Percentiles rank a stretch among this genome's conserved stretches.
These are phyloP conservation scores for Thinopyrum elongatum DNA, from an alignment of 176 grass and related monocot species.

Conservation along the genomic window DNA sequence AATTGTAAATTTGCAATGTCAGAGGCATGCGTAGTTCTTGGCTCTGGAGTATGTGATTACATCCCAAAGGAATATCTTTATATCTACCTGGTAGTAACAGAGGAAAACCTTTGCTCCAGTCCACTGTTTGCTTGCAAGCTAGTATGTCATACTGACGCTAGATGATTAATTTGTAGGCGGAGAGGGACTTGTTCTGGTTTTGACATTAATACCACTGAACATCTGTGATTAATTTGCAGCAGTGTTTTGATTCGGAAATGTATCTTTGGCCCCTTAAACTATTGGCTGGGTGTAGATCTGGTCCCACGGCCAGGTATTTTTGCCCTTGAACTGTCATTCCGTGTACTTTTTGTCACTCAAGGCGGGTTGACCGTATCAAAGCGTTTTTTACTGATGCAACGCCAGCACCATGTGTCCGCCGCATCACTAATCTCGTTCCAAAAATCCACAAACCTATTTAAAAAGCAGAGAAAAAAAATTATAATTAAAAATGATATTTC, in stretches of 20 bases:
- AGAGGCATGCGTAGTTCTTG: background rate
- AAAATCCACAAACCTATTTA: background rate
- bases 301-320: background rate
- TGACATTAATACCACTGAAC: background rate
- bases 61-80: background rate
- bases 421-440: background rate
- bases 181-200: background rate
- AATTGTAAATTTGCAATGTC: background rate
- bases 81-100: background rate
- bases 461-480: background rate
- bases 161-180: background rate
- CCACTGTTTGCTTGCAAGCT: background rate
- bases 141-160: background rate
- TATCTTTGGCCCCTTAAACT: background rate
- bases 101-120: background rate
- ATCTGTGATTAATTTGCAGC: slow-evolving; percentile 16
- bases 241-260: background rate
- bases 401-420: too few relatives aligned
- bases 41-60: background rate
- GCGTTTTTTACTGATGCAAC: background rate
- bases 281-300: background rate
- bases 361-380: background rate
- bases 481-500: background rate
- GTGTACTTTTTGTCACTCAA: background rate
- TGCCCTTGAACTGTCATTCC: background rate